Base-by-base conservation (phyloP, 768 basidiomycete genomes). In the Omphalotus guepiniiformis region DNA sequence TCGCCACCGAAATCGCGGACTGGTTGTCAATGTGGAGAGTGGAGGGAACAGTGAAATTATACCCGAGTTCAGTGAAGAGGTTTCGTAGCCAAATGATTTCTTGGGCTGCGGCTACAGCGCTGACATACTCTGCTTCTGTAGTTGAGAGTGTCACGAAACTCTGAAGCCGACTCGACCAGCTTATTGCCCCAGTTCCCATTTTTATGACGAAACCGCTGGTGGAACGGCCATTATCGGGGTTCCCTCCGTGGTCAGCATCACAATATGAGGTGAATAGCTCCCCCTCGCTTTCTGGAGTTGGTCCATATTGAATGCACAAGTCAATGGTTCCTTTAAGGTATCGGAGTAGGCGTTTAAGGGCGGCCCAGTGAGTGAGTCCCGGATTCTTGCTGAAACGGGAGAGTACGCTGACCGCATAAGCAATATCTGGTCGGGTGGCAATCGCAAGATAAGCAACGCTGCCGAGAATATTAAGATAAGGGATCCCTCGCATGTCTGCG, bases 71-170 rank as follows among this genome's bases (percentile, higher is more conserved):
- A 37, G 35, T 6, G 6, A 37, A 37, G 5, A 37, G 0, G 52
- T 19, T 4, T 42, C 28, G 36, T 53, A 54, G 2, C 59, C 56
- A 47, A 70, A 41, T 37, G 2, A 65, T 56, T 34, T 71, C 65
- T 47, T 60, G 55, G 16, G 58, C 51, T 4, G 68, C 63, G 34
- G 59, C 50, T 1, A 55, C 55, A 2, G 63, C 62, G 7, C 70
- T 60, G 30, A 71, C 63, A 52, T 65, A n/a, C n/a, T 74, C 67
- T 22, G 69, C 66, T 53, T 74, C 71, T 1, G 64, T 67, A 0
- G 64, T 70, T 6, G 70, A 73, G 2, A 65, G 53, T 0, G 71
- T 60, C n/a, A 74, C 67, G 32, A 66, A 54, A 1, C 56, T 11
- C 57, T 78, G 76, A 18, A 64, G 56, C 30, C 61, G 59, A 23